These are phyloP conservation scores for Omphalotus guepiniiformis DNA, from an alignment of 768 basidiomycete genomes.

Conservation along the genomic window DNA sequence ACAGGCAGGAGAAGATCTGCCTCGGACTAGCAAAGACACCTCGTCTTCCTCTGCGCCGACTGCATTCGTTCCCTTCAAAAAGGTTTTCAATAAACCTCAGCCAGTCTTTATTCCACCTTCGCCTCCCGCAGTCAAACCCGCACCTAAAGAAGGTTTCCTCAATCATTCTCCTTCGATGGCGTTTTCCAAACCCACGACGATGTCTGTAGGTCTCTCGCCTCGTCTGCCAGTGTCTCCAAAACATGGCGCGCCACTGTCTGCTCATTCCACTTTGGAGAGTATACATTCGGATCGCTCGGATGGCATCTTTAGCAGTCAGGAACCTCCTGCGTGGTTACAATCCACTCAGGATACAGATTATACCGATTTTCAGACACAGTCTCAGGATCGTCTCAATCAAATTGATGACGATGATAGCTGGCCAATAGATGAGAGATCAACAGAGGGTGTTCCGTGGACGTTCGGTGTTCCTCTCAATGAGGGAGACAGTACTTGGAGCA, in stretches of 20 bases:
- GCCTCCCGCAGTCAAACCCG: conserved; percentile 13
- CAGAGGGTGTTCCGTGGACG: conserved; percentile 55
- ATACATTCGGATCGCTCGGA: conserved; percentile 50
- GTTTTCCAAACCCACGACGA: conserved; percentile 40
- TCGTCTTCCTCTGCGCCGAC: conserved; percentile 47
- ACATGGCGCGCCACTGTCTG: conserved; percentile 31
- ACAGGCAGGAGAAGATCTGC: background rate
- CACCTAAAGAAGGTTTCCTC: conserved; percentile 19
- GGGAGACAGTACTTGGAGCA: conserved; percentile 79
- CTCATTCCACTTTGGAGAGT: conserved; percentile 54
- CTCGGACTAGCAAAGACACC: conserved; percentile 26
- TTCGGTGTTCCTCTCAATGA: conserved; percentile 45
- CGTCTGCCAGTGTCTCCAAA: conserved; percentile 25
- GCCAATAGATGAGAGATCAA: conserved; percentile 65
- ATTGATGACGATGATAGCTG: conserved; percentile 70
- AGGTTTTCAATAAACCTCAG: conserved; percentile 58
- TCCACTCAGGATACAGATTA: conserved; percentile 59
- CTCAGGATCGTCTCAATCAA: conserved; percentile 33
- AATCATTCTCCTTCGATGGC: conserved; percentile 27
- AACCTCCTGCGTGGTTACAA: conserved; percentile 50
- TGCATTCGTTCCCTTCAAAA: conserved; percentile 27
- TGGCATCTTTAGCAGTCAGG: conserved; percentile 43
- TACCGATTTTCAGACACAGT: conserved; percentile 35
- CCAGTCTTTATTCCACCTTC: conserved; percentile 50
- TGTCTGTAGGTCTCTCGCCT: conserved; percentile 41